phyloP scores from a whole-genome alignment of 495 filamentous ascomycete species.

The Neurospora discreta region DNA sequence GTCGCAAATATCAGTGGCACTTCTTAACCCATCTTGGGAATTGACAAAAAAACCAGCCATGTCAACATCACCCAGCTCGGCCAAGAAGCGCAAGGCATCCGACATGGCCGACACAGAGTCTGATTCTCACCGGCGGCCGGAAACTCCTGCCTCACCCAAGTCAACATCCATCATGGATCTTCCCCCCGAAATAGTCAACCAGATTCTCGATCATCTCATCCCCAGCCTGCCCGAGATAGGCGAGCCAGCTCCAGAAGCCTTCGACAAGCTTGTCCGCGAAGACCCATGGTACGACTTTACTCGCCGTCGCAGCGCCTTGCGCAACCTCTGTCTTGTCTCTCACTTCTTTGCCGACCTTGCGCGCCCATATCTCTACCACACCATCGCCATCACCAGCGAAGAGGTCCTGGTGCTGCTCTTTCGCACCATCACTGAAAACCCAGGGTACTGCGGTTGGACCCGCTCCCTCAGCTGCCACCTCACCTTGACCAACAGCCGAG shows the following conservation, averaged over 20 bases:
- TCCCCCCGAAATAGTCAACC: slow-evolving; percentile 15
- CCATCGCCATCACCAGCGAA: slow-evolving; percentile 14
- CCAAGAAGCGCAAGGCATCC: not conserved
- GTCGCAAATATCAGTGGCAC: too few relatives aligned
- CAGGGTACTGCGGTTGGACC: slow-evolving; percentile 10
- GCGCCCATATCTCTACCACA: slow-evolving; percentile 18
- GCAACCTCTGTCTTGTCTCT: slow-evolving; percentile 14
- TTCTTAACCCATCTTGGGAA: too few relatives aligned
- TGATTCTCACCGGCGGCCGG: not conserved
- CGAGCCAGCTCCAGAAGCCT: slow-evolving; percentile 20
- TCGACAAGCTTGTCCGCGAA: slow-evolving; percentile 17
- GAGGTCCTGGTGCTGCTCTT: slow-evolving; percentile 15
- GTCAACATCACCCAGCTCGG: not conserved
- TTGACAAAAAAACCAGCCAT: not conserved
- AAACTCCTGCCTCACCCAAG: not conserved
- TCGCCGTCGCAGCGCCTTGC: slow-evolving; percentile 17
- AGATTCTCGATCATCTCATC: slow-evolving; percentile 15
- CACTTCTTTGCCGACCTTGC: slow-evolving; percentile 10
- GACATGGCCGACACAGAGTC: not conserved
- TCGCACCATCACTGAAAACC: slow-evolving; percentile 17
- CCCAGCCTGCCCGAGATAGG: slow-evolving; percentile 18
- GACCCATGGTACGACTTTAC: slow-evolving; percentile 24
- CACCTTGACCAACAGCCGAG: slow-evolving; percentile 13
- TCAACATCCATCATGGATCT: not conserved
- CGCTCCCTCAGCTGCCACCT: slow-evolving; percentile 21